Base-by-base conservation (phyloP, 257 asterid species). In the Gentiana dahurica region DNA sequence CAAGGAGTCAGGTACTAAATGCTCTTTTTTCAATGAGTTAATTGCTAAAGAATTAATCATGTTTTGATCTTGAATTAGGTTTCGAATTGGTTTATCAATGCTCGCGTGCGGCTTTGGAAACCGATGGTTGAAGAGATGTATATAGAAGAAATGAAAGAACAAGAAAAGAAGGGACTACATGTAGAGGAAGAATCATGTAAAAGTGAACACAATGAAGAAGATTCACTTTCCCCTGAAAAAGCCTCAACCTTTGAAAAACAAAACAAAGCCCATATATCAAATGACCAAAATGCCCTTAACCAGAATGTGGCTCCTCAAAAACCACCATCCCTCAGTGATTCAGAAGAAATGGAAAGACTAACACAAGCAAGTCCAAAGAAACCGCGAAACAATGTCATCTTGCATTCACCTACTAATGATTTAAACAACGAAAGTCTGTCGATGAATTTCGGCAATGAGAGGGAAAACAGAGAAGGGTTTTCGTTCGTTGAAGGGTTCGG, bases 91-190 rank as follows among this genome's bases (percentile, higher is more conserved):
- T 91, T 91, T 76, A 90, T 90, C 69, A 91, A 91, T 57, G 98
- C 98, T 9, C 79, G 98, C 46, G 98, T 91, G 55, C 80, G 98
- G 7, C 95, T 91, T 0, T 91, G 98, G 98, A 91, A 91, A 77
- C 98, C 98, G 3, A 91, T 91, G 98, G 98, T 91, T 0, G 98
- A 91, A 72, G 98, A 91, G 65, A 91, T 91, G 98, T 87, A 91
- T 76, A 61, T 15, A 51, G 98, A 91, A 64, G 98, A 91, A 57
- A 76, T 83, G 69, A 91, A 85, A 72, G 98, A 87, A 6, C 79
- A 85, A 12, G 97, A 83, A 33, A 80, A 78, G 51, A 74, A 65
- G 6, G 87, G 79, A 10, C 24, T 24, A 24, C 24, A 24, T 24
- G 65, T 80, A 4, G 96, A 81, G 36, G 94, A 79, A 33, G 77